These are phyloP conservation scores for Raffaelea arxii DNA, from an alignment of 2,329 filamentous ascomycete species.

Conservation along the genomic window DNA sequence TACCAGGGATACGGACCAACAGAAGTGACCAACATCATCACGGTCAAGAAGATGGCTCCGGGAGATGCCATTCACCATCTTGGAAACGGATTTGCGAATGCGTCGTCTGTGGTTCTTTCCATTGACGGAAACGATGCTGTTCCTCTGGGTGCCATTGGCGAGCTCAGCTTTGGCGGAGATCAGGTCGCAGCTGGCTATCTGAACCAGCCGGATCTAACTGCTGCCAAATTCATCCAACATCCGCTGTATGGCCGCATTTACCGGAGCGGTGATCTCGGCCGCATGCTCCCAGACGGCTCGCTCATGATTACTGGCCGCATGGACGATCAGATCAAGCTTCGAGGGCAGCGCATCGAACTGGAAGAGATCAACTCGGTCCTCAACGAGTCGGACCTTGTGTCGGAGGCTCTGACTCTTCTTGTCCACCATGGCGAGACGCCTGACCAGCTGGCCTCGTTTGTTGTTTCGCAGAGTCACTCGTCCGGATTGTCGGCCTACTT, in stretches of 20 bases:
- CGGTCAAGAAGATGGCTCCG: constrained; percentile 51
- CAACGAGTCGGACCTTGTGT: constrained; percentile 37
- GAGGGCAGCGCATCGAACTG: constrained; percentile 71
- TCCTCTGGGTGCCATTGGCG: constrained; percentile 65
- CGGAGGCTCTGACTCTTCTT: constrained; percentile 57
- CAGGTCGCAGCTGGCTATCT: constrained; percentile 73
- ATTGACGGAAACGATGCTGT: constrained; percentile 38
- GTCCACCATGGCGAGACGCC: constrained; percentile 29
- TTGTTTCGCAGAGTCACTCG: too few relatives aligned
- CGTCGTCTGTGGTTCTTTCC: constrained; percentile 58
- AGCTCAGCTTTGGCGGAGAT: constrained; percentile 78
- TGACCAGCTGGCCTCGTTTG: constrained; percentile 59
- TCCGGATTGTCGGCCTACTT: neutral
- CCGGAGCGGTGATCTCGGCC: constrained; percentile 71
- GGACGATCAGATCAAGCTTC: constrained; percentile 74
- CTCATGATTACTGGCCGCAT: constrained; percentile 63
- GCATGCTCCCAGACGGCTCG: constrained; percentile 67
- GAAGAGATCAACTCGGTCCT: constrained; percentile 62
- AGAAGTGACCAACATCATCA: constrained; percentile 83
- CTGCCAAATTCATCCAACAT: constrained; percentile 59
- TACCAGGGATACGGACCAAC: constrained; percentile 75
- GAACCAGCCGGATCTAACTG: constrained; percentile 51
- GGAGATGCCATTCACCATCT: constrained; percentile 62
- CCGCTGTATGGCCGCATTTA: constrained; percentile 64
- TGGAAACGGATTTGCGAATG: constrained; percentile 66